Percentiles rank a stretch among this genome's conserved stretches.
phyloP scores from a whole-genome alignment of 164 flowering plant species.

The Vitis cinerea region DNA sequence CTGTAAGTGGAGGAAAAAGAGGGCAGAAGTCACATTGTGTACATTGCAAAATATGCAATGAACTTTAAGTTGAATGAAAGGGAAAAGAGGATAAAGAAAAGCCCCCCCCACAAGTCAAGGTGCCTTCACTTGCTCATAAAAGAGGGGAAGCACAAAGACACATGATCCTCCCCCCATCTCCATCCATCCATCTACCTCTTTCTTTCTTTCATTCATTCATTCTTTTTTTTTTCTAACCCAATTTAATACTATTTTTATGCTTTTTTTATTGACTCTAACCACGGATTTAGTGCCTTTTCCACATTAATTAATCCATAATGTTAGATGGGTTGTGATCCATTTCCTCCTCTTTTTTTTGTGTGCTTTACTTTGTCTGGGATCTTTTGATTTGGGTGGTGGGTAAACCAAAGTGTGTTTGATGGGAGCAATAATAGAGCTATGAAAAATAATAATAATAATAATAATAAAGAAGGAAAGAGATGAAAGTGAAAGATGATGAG shows the following conservation, averaged over 20 bases:
- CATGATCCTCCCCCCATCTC: slow-evolving; percentile 16
- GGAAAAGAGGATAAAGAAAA: slow-evolving; percentile 10
- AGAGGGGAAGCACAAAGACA: slow-evolving; percentile 36
- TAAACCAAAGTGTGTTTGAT: slow-evolving; percentile 23
- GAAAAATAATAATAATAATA: too few relatives aligned
- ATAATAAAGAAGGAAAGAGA: too few relatives aligned
- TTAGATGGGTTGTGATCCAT: slow-evolving; percentile 12
- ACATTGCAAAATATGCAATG: slow-evolving; percentile 8
- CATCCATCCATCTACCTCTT: not conserved
- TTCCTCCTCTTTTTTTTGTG: not conserved
- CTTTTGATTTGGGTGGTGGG: slow-evolving; percentile 22
- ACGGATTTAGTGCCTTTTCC: not conserved
- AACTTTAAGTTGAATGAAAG: slow-evolving; percentile 24
- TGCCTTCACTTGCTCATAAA: slow-evolving; percentile 30
- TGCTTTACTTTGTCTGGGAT: slow-evolving; percentile 1
- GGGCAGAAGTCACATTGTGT: slow-evolving; percentile 11
- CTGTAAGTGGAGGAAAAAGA: slow-evolving; percentile 6
- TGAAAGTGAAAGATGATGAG: slow-evolving; percentile 8
- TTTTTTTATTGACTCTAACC: too few relatives aligned
- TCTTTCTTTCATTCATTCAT: not conserved
- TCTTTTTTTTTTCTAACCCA: not conserved
- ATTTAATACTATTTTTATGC: not conserved
- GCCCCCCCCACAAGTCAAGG: slow-evolving; percentile 28
- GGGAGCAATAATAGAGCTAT: slow-evolving; percentile 36
- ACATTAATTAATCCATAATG: slow-evolving; percentile 4